phyloP scores from a whole-genome alignment of 805 yeast genomes.

The Alloascoidea hylecoeti region DNA sequence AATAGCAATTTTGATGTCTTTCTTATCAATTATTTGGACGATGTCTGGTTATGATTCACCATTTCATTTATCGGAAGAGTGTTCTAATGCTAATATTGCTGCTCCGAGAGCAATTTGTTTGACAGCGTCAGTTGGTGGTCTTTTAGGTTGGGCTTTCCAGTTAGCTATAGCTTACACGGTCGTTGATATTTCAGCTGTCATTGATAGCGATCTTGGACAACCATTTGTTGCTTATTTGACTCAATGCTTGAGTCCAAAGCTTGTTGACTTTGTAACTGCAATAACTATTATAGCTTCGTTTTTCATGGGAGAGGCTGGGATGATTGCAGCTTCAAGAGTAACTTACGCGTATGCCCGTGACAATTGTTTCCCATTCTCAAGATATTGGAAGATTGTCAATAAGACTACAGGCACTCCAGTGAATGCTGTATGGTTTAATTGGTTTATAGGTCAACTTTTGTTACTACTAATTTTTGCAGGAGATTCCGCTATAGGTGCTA shows the following conservation, averaged over 20 bases:
- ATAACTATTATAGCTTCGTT: conserved; percentile 28
- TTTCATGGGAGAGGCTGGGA: conserved; percentile 42
- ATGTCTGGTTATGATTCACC: conserved; percentile 71
- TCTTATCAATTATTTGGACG: conserved; percentile 46
- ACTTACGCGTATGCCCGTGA: conserved; percentile 58
- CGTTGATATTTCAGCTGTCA: conserved; percentile 28
- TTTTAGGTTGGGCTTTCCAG: conserved; percentile 41
- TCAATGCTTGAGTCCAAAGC: conserved; percentile 28
- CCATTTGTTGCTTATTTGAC: conserved; percentile 42
- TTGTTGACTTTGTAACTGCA: conserved; percentile 27
- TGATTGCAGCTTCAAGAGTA: conserved; percentile 55
- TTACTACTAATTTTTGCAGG: conserved; percentile 49
- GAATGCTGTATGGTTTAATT: conserved; percentile 39
- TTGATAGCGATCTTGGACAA: conserved; percentile 38
- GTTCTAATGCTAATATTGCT: conserved; percentile 46
- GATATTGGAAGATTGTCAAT: conserved; percentile 33
- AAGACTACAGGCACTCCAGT: conserved; percentile 44
- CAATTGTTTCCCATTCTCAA: conserved; percentile 47
- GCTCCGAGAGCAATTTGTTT: conserved; percentile 56
- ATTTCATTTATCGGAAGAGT: conserved; percentile 63
- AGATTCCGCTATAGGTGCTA: conserved; percentile 52
- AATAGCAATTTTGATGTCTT: conserved; percentile 38
- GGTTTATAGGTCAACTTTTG: conserved; percentile 37
- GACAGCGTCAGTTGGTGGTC: conserved; percentile 40
- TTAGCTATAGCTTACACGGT: conserved; percentile 48